Evolutionary conservation across 2,329 filamentous ascomycete genomes (phyloP), one percentile per base, ranked within the genome.

Genomic region (Thelonectria discophora): DNA sequence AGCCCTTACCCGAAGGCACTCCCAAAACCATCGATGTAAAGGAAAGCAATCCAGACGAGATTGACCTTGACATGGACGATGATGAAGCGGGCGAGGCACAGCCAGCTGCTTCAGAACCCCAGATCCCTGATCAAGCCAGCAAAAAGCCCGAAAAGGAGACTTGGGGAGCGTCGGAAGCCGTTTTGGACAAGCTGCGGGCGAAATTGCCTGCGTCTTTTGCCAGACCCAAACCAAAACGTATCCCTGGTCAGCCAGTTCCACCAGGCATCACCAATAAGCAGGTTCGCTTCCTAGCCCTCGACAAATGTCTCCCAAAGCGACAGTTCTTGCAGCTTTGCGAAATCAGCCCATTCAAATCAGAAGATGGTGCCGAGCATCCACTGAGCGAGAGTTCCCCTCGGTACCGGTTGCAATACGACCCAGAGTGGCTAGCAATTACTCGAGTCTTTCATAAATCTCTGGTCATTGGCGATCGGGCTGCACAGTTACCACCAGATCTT

Each of bases 351-450:
- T 72, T 83, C 43, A 78, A 82, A 15, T 61, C 77, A 0, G 64
- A 76, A 15, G 30, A 74, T 3, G 52, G 66, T 13, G 50, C 64
- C 1, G 45, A 57, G 3, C 54, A 72, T 52, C 66, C 65, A 43
- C 68, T 72, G 5, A 58, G 55, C 5, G 20, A 69, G 12, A 57
- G 61, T 4, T 57, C 55, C 1, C 69, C 72, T 18, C 87, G 88
- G 1, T 85, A 87, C 67, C 81, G 79, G 11, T 82, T 97, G 1
- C 81, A 88, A 49, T 98, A 99, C 74, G 95, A 99, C 75, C 87
- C 89, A 11, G 95, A 99, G 79, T 99, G 94, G 94, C 88, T 99
- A 8, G 91, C 95, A 43, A 97, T 99, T 65, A 94, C 90, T 12
- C 90, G 94, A 43, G 90, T 88, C 8, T 96, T 98, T 72, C 87